These are phyloP conservation scores for Hebeloma cylindrosporum DNA, from an alignment of 768 basidiomycete genomes.

Conservation along the genomic window DNA sequence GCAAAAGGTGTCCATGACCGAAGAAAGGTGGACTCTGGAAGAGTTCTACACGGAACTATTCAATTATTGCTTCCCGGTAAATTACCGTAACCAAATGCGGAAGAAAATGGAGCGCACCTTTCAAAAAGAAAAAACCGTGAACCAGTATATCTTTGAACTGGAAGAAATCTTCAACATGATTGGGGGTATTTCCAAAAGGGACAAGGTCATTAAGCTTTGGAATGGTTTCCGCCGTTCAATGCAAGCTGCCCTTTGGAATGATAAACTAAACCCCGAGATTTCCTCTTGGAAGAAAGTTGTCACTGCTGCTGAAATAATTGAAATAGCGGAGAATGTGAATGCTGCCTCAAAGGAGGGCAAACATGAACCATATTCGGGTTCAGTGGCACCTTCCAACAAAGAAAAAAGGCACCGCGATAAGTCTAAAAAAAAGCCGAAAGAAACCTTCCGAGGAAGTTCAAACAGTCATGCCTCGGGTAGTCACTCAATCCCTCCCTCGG, in stretches of 20 bases:
- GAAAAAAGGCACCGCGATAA: no score
- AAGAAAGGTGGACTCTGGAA: constrained; percentile 23
- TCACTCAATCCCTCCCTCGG: no score
- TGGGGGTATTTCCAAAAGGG: constrained; percentile 25
- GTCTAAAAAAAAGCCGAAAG: no score
- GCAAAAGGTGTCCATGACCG: constrained; percentile 22
- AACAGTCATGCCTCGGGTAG: no score
- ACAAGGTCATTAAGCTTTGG: constrained; percentile 36
- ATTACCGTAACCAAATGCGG: constrained; percentile 25
- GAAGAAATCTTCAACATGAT: constrained; percentile 34
- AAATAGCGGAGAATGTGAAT: constrained; percentile 25
- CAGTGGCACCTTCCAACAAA: background rate
- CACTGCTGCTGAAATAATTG: constrained; percentile 28
- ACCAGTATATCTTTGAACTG: constrained; percentile 34
- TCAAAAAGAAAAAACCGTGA: constrained; percentile 29
- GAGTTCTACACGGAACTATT: constrained; percentile 32
- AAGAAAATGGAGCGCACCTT: constrained; percentile 19
- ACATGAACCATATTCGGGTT: background rate
- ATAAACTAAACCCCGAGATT: constrained; percentile 26
- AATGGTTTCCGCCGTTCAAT: constrained; percentile 26
- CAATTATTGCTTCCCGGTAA: constrained; percentile 34
- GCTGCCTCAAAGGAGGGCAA: background rate
- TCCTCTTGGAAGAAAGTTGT: constrained; percentile 27
- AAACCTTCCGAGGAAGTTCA: no score
- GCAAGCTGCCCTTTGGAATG: constrained; percentile 29